Evolutionary conservation across 2,329 filamentous ascomycete species (phyloP).

Genomic region (Sporothrix mexicana): DNA sequence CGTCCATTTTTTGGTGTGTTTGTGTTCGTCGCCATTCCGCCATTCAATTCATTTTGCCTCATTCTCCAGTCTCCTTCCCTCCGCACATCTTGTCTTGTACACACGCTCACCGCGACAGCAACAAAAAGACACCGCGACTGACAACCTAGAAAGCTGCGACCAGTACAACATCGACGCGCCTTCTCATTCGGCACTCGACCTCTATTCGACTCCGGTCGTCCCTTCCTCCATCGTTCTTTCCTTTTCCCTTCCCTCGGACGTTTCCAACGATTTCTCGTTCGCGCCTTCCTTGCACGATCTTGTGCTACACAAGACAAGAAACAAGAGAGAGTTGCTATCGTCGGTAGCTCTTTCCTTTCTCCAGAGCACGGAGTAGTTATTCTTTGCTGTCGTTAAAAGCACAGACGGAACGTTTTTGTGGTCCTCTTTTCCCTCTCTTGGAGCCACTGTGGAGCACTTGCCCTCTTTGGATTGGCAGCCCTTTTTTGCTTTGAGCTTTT

Average conservation of each 20-base stretch:
- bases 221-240: not conserved
- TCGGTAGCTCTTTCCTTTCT: not conserved
- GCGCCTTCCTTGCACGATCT: conserved; percentile 20
- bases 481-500: not conserved
- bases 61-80: not conserved
- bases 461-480: not conserved
- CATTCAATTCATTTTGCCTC: not conserved
- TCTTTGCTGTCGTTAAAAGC: too few relatives aligned
- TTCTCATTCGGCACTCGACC: not conserved
- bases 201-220: conserved; percentile 10
- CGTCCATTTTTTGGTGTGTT: not conserved
- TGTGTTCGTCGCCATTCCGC: not conserved
- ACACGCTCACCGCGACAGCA: not conserved
- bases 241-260: not conserved
- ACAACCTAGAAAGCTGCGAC: conserved; percentile 27
- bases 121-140: not conserved
- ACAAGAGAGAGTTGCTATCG: not conserved
- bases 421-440: too few relatives aligned
- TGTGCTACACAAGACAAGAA: conserved; percentile 1
- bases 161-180: not conserved
- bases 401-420: too few relatives aligned
- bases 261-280: not conserved
- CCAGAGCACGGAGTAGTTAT: too few relatives aligned
- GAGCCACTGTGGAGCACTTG: too few relatives aligned
- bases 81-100: not conserved